Base-by-base conservation (phyloP, 495 filamentous ascomycete species). In the Penicillium atrosanguineum region DNA sequence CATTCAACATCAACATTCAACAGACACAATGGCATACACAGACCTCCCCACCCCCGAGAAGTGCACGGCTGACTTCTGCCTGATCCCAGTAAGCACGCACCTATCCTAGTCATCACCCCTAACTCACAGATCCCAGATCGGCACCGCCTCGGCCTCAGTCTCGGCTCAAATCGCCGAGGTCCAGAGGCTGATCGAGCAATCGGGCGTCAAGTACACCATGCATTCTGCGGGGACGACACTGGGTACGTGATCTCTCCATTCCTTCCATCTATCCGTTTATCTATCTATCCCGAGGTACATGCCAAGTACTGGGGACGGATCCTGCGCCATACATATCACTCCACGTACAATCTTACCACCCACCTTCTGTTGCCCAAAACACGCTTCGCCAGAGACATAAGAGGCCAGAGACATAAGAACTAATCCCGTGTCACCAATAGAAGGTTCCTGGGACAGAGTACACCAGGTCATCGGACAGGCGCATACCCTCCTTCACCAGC, bases 171-270 rank as follows among this genome's bases (percentile, higher is more conserved):
- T 98, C 29, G 92, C 94, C 38, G 84, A 87, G 38, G 91, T 98
- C 40, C 93, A 97, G 67, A 79, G 85, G n/a, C 76, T 98, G 16
- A 79, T 98, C 59, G 82, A 86, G 62, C 81, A 79, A 46, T 91
- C 86, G 52, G 90, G 89, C 7, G 62, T 97, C 57, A 84, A 79
- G 42, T 93, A 91, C 64, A 82, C 80, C 45, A 93, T 97, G 91
- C 93, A 96, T 66, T 91, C 88, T 3, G 89, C 89, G 6, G 93
- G 93, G 16, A 97, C 92, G 0, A 96, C 93, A 0, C 81, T 97
- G 36, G 92, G 91, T 95, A 73, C 41, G 83, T 80, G 20, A 21
- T 41, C 8, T 18, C 46, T 44, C 25, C 9, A 9, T 6, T 14
- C 8, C 4, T 21, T 6, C 23, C 23, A 5, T 23, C 23, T 23